Evolutionary conservation across 2,329 filamentous ascomycete species (phyloP).

Genomic region (Penicillium sp.): DNA sequence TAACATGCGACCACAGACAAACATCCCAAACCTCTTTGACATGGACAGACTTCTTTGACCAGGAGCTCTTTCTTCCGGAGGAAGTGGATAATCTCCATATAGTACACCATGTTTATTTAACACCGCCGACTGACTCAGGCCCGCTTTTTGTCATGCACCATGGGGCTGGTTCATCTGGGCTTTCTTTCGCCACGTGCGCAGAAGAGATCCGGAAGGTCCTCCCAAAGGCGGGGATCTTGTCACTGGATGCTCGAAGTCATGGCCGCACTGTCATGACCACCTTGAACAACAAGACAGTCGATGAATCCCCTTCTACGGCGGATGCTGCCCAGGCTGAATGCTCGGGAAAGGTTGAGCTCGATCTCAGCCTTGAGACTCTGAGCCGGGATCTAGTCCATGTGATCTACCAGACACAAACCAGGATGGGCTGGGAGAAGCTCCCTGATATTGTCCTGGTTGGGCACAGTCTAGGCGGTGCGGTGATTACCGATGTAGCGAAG

Average conservation of each 20-base stretch:
- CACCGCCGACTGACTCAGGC: slow-evolving; percentile 61
- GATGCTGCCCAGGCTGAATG: slow-evolving; percentile 23
- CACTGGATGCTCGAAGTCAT: slow-evolving; percentile 77
- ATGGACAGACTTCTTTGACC: slow-evolving; percentile 86
- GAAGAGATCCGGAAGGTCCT: slow-evolving; percentile 67
- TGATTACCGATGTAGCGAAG: slow-evolving; percentile 74
- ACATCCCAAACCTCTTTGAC: slow-evolving; percentile 56
- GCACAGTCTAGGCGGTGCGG: slow-evolving; percentile 85
- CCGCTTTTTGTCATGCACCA: slow-evolving; percentile 91
- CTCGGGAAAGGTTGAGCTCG: slow-evolving; percentile 37
- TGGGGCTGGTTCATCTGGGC: slow-evolving; percentile 82
- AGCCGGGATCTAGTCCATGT: slow-evolving; percentile 63
- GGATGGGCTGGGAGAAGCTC: slow-evolving; percentile 63
- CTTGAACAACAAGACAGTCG: background rate
- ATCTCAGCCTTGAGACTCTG: slow-evolving; percentile 65
- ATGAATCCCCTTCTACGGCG: slow-evolving; percentile 9
- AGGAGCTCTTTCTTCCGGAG: slow-evolving; percentile 63
- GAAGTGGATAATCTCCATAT: slow-evolving; percentile 40
- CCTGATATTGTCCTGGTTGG: slow-evolving; percentile 76
- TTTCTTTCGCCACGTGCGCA: slow-evolving; percentile 79
- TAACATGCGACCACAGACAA: slow-evolving; percentile 12
- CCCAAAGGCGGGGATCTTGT: slow-evolving; percentile 72
- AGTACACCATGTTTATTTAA: slow-evolving; percentile 78
- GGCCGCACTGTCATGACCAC: slow-evolving; percentile 51
- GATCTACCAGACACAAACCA: slow-evolving; percentile 56